A percentile compares a stretch with the other conserved stretches of the same genome.
Conservation (phyloP, 2,329 filamentous ascomycete species). For the Ophiocordyceps unilateralis region DNA sequence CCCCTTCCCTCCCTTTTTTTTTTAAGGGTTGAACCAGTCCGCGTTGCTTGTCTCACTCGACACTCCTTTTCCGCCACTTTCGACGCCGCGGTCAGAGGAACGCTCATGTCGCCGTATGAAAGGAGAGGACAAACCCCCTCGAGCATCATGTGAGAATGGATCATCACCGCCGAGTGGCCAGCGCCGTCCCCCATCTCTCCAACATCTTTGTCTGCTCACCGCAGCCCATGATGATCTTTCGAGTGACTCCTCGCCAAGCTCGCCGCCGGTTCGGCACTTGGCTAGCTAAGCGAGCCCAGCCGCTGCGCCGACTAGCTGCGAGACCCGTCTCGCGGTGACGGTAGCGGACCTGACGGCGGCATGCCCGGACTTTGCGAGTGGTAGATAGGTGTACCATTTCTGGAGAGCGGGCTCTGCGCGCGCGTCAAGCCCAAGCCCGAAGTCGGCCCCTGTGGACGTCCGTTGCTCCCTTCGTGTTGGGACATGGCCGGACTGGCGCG, state of each 20-base stretch:
- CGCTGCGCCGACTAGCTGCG: no score
- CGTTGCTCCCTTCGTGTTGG: slow-evolving; percentile 5
- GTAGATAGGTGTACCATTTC: not conserved
- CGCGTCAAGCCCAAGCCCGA: slow-evolving; percentile 1
- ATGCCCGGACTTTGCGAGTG: slow-evolving; percentile 1
- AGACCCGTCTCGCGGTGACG: not conserved
- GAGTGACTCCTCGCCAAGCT: no score
- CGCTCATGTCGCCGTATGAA: not conserved
- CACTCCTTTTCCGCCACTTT: not conserved
- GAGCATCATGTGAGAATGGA: not conserved
- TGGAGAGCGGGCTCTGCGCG: slow-evolving; percentile 1
- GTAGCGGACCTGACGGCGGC: not conserved
- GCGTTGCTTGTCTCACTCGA: not conserved
- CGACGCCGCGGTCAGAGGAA: not conserved
- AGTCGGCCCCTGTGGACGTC: not conserved
- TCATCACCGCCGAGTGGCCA: not conserved
- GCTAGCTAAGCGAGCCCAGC: no score
- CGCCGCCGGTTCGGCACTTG: no score
- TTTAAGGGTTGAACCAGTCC: not conserved
- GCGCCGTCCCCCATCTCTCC: not conserved
- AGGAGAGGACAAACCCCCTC: not conserved
- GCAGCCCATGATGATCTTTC: not conserved
- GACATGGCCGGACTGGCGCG: slow-evolving; percentile 3
- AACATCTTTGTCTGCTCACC: not conserved
- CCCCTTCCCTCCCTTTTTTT: not conserved